These are phyloP conservation scores for Escallonia rubra DNA, from an alignment of 129 eudicot genomes.

Conservation along the genomic window DNA sequence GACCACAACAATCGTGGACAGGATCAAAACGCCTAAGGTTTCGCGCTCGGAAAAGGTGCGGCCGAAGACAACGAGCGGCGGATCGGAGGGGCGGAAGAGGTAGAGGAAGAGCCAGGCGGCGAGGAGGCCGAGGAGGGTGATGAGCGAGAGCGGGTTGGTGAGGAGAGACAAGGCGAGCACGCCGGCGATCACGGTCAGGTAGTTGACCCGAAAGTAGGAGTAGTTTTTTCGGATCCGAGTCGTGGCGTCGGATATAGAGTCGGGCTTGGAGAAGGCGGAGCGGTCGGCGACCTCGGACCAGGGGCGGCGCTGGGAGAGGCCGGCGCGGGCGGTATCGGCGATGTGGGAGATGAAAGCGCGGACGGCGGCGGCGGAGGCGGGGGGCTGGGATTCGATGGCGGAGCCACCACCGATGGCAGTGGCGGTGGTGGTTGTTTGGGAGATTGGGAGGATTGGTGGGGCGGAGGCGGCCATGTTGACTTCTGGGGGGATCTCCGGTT, in stretches of 20 bases:
- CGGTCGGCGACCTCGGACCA: slow-evolving; percentile 60
- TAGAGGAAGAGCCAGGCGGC: slow-evolving; percentile 52
- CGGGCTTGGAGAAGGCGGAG: slow-evolving; percentile 60
- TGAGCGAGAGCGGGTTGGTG: slow-evolving; percentile 46
- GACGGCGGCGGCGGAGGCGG: slow-evolving; percentile 23
- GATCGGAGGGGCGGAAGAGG: slow-evolving; percentile 51
- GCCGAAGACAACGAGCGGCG: slow-evolving; percentile 33
- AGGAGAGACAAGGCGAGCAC: slow-evolving; percentile 44
- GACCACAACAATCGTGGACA: slow-evolving; percentile 26
- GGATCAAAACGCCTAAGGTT: slow-evolving; percentile 29
- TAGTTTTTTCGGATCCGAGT: slow-evolving; percentile 50
- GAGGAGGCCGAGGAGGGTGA: slow-evolving; percentile 41
- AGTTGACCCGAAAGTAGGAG: slow-evolving; percentile 49
- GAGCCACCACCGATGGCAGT: not conserved
- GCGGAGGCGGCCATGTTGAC: slow-evolving; percentile 25
- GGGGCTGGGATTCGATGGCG: slow-evolving; percentile 4
- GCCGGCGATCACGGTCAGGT: slow-evolving; percentile 32
- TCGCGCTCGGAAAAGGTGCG: slow-evolving; percentile 44
- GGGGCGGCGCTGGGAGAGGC: slow-evolving; percentile 50
- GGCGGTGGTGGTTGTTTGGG: slow-evolving; percentile 20
- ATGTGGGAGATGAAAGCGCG: slow-evolving; percentile 34
- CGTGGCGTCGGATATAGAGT: slow-evolving; percentile 49
- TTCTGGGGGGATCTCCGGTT: not conserved
- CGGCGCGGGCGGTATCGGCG: slow-evolving; percentile 25
- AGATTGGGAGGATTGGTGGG: slow-evolving; percentile 27